These are phyloP conservation scores for Gardenia jasminoides DNA, from an alignment of 257 asterid species.

Conservation along the genomic window DNA sequence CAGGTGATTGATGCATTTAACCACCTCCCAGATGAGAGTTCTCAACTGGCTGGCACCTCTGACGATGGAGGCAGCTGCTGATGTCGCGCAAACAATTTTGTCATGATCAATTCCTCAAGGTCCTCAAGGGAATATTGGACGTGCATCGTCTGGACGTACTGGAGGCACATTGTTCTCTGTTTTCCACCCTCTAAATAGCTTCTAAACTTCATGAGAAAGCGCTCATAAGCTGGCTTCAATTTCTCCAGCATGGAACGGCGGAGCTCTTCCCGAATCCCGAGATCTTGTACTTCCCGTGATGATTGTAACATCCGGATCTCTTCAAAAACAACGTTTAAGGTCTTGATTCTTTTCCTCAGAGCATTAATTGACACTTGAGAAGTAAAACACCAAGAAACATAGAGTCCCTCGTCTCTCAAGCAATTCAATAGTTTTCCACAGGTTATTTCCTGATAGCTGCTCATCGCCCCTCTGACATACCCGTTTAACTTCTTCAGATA, in stretches of 20 bases:
- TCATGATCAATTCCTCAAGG: conserved; percentile 58
- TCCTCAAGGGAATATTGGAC: conserved; percentile 77
- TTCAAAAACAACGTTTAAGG: conserved; percentile 71
- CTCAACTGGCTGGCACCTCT: neutral
- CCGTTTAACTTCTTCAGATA: conserved; percentile 54
- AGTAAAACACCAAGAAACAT: conserved; percentile 54
- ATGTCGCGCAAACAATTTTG: conserved; percentile 12
- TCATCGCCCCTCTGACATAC: conserved; percentile 48
- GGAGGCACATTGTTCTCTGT: conserved; percentile 15
- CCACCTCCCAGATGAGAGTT: neutral
- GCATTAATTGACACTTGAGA: conserved; percentile 67
- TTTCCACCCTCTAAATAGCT: conserved; percentile 66
- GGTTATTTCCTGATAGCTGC: conserved; percentile 51
- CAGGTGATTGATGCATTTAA: neutral
- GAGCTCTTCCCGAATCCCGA: conserved; percentile 75
- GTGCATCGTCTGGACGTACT: conserved; percentile 48
- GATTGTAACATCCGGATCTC: conserved; percentile 71
- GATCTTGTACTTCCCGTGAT: conserved; percentile 61
- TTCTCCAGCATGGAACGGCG: conserved; percentile 52
- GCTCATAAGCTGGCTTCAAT: conserved; percentile 64
- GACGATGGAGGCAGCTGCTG: neutral
- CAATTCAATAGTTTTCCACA: conserved; percentile 65
- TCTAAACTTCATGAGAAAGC: conserved; percentile 67
- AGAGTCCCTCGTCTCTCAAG: conserved; percentile 74
- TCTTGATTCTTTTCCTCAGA: conserved; percentile 61